Evolutionary conservation across 2,329 filamentous ascomycete species (phyloP).

Genomic region (Xylaria hypoxylon): DNA sequence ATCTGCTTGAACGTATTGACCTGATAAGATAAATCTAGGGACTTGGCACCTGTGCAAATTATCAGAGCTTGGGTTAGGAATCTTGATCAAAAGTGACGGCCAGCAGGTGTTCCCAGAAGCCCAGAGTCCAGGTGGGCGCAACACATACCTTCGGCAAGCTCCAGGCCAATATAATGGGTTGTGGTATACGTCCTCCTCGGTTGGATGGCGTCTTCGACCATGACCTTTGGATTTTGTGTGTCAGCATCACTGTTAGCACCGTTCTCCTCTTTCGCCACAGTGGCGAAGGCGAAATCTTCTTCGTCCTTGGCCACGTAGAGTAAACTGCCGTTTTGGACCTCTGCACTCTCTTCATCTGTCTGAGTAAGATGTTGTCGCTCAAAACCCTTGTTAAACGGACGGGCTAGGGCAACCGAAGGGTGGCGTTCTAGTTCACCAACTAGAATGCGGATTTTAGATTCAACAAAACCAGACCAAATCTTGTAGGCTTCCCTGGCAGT

Average conservation of each 20-base stretch:
- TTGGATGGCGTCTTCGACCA: constrained; percentile 44
- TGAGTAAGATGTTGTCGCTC: constrained; percentile 82
- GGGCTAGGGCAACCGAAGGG: constrained; percentile 81
- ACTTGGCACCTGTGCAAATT: constrained; percentile 67
- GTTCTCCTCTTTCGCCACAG: constrained; percentile 46
- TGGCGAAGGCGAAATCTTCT: constrained; percentile 30
- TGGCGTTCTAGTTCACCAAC: constrained; percentile 86
- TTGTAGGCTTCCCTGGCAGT: constrained; percentile 86
- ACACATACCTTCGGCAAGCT: constrained; percentile 77
- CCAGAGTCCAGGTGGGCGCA: constrained; percentile 8
- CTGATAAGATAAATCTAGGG: constrained; percentile 81
- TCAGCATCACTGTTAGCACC: constrained; percentile 29
- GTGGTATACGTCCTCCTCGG: constrained; percentile 78
- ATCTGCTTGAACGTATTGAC: constrained; percentile 88
- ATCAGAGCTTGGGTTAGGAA: constrained; percentile 52
- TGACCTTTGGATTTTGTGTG: constrained; percentile 31
- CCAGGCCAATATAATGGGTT: constrained; percentile 93
- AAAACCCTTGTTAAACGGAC: constrained; percentile 93
- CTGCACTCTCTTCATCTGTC: constrained; percentile 62
- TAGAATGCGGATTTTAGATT: constrained; percentile 90
- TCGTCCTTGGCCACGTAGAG: constrained; percentile 56
- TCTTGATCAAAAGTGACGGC: constrained; percentile 36
- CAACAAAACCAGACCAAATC: constrained; percentile 89
- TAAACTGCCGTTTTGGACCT: constrained; percentile 66
- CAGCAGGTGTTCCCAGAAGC: not conserved